Conservation (phyloP, 257 asterid species). For the Penstemon newberryi region DNA sequence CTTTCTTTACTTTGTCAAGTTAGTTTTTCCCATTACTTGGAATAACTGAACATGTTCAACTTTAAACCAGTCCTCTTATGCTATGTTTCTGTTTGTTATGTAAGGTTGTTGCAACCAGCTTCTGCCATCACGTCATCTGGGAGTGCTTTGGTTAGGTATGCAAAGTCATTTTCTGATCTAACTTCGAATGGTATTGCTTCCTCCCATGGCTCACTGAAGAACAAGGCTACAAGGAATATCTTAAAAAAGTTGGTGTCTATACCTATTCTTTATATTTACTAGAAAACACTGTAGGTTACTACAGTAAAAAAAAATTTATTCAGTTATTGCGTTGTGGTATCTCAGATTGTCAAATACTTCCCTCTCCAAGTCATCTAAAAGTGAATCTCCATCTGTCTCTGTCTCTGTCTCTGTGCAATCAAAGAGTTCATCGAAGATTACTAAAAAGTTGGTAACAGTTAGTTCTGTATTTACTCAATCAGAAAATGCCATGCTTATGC, state of each 20-base stretch:
- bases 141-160: conserved; percentile 34
- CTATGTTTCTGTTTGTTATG: conserved; percentile 29
- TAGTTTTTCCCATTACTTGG: conserved; percentile 21
- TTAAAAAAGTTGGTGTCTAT: conserved; percentile 61
- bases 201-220: conserved; percentile 33
- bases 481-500: conserved; percentile 11
- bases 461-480: conserved; percentile 15
- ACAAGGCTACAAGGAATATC: conserved; percentile 42
- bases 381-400: conserved; percentile 47
- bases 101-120: conserved; percentile 48
- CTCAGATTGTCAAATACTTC: conserved; percentile 47
- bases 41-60: conserved; percentile 2
- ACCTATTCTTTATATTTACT: conserved; percentile 14
- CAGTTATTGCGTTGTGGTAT: conserved; percentile 30
- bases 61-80: conserved; percentile 25
- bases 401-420: conserved; percentile 28
- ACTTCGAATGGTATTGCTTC: conserved; percentile 46
- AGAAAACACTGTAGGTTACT: too few relatives aligned
- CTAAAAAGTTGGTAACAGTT: conserved; percentile 67
- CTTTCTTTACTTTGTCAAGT: background rate
- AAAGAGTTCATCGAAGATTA: conserved; percentile 68
- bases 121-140: conserved; percentile 38
- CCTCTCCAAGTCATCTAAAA: conserved; percentile 43
- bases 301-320: conserved; percentile 14
- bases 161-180: conserved; percentile 35